These are phyloP conservation scores for Rhazya stricta DNA, from an alignment of 257 asterid species.

Conservation along the genomic window DNA sequence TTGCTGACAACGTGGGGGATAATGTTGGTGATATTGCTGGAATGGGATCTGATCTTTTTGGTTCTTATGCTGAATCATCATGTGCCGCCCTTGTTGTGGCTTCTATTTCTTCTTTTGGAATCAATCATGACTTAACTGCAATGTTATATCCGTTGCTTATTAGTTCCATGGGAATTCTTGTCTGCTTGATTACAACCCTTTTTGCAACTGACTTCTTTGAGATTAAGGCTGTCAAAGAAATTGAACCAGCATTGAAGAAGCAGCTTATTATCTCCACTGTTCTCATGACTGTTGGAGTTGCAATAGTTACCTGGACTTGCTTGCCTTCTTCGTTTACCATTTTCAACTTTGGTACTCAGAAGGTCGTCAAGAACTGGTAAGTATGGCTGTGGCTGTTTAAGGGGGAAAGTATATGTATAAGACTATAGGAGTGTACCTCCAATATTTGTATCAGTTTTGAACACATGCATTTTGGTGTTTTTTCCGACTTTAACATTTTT, in stretches of 20 bases:
- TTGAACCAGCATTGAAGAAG: constrained; percentile 56
- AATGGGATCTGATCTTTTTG: constrained; percentile 54
- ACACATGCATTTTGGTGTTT: too few relatives aligned
- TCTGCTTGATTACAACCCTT: constrained; percentile 78
- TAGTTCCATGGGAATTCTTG: constrained; percentile 81
- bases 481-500: neutral
- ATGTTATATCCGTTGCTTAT: constrained; percentile 78
- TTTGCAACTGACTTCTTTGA: constrained; percentile 44
- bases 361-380: constrained; percentile 57
- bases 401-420: neutral
- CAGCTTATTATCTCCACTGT: constrained; percentile 78
- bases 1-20: constrained; percentile 94
- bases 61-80: constrained; percentile 48
- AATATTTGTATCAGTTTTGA: neutral
- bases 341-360: constrained; percentile 70
- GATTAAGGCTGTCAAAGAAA: constrained; percentile 39
- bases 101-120: constrained; percentile 46
- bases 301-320: constrained; percentile 68
- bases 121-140: constrained; percentile 70
- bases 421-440: neutral
- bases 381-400: neutral
- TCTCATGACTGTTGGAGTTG: constrained; percentile 75
- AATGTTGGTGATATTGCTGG: constrained; percentile 99
- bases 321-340: constrained; percentile 74
- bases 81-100: constrained; percentile 54